phyloP scores from a whole-genome alignment of 768 basidiomycete genomes.

The Xerocomellus intermedius region DNA sequence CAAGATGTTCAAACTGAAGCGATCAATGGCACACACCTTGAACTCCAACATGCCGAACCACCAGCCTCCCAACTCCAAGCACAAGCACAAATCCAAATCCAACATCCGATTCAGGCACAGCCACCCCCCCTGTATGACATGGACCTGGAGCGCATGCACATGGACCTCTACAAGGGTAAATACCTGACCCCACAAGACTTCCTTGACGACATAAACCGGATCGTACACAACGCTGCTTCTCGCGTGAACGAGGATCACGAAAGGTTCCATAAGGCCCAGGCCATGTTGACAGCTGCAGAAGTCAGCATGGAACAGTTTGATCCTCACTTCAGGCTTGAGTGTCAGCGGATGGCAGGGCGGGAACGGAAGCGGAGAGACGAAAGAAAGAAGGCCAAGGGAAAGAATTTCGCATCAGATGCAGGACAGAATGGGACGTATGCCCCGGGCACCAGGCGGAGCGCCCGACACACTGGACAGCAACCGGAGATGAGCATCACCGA shows the following conservation, averaged over 20 bases:
- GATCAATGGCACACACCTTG: constrained; percentile 37
- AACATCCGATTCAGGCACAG: constrained; percentile 35
- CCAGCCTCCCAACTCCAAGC: constrained; percentile 36
- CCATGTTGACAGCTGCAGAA: constrained; percentile 84
- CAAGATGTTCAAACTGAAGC: constrained; percentile 35
- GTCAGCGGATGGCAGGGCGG: constrained; percentile 79
- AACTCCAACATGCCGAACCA: constrained; percentile 18
- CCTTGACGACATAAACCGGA: constrained; percentile 77
- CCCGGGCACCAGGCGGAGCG: constrained; percentile 64
- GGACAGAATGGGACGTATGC: constrained; percentile 36
- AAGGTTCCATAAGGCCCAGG: constrained; percentile 75
- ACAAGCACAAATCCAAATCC: constrained; percentile 35
- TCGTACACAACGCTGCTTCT: constrained; percentile 70
- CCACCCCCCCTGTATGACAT: constrained; percentile 69
- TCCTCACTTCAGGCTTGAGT: constrained; percentile 72
- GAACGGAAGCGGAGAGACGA: constrained; percentile 68
- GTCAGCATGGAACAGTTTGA: constrained; percentile 89
- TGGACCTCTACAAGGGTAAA: constrained; percentile 75
- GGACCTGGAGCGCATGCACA: constrained; percentile 90
- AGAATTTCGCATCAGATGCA: constrained; percentile 17
- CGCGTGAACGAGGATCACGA: constrained; percentile 66
- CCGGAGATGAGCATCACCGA: constrained; percentile 76
- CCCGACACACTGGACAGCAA: constrained; percentile 67
- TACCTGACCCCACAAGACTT: constrained; percentile 90
- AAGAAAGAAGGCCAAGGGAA: constrained; percentile 38